A percentile compares a stretch with the other conserved stretches of the same genome.
These are phyloP conservation scores for Codiaeum variegatum DNA, from an alignment of 441 rosid species.

Conservation along the genomic window DNA sequence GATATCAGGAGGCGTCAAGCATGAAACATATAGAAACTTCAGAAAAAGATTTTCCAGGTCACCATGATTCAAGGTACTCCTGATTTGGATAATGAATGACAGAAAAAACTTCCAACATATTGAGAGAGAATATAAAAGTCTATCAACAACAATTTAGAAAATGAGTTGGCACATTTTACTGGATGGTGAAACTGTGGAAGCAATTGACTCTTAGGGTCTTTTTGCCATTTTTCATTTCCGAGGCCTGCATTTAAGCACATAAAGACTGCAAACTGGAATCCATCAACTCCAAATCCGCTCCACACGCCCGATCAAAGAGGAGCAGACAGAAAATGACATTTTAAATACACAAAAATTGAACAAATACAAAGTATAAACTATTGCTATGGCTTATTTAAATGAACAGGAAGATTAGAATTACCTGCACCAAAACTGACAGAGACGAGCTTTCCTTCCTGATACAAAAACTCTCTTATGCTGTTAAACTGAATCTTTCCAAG, in stretches of 20 bases:
- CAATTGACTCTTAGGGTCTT: background rate
- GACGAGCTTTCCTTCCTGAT: constrained; percentile 76
- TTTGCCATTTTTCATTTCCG: background rate
- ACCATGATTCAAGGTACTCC: background rate
- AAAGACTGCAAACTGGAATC: background rate
- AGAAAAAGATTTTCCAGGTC: background rate
- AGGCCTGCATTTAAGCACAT: background rate
- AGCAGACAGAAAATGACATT: too few relatives aligned
- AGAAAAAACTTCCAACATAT: background rate
- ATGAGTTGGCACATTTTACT: background rate
- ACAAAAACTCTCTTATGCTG: constrained; percentile 62
- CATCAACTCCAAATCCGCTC: background rate
- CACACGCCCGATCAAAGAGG: background rate
- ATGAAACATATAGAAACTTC: background rate
- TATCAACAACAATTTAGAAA: background rate
- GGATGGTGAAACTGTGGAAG: too few relatives aligned
- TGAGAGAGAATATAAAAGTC: background rate
- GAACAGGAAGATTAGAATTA: constrained; percentile 29
- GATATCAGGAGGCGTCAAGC: background rate
- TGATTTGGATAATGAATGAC: background rate
- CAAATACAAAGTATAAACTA: constrained; percentile 6
- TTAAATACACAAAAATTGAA: too few relatives aligned
- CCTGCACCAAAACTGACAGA: constrained; percentile 91
- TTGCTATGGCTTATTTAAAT: constrained; percentile 14
- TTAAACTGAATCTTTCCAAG: constrained; percentile 58